Percentiles rank a stretch among this genome's conserved stretches.
These are phyloP conservation scores for Pseudozyma flocculosa DNA, from an alignment of 1,284 basidiomycete genomes.

Conservation along the genomic window DNA sequence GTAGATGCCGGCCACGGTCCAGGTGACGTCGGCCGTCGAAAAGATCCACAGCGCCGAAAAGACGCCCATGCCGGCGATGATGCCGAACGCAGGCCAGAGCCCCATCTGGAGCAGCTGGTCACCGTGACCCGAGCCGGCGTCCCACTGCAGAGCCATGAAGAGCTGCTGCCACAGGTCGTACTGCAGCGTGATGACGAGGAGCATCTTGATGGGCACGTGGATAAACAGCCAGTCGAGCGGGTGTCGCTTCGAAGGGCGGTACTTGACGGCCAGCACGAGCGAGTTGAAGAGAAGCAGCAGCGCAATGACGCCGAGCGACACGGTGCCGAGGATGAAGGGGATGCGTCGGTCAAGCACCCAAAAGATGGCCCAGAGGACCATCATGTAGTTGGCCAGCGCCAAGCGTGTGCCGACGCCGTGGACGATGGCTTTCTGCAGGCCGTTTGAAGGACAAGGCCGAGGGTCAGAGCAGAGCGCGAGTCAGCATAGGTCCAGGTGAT, in stretches of 20 bases:
- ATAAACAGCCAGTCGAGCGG: constrained; percentile 63
- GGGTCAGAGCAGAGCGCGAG: background rate
- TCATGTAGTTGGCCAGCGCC: constrained; percentile 76
- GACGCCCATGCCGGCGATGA: constrained; percentile 33
- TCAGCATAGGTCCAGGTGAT: no score
- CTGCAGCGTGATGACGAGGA: constrained; percentile 61
- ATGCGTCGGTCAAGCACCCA: constrained; percentile 64
- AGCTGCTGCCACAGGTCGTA: constrained; percentile 62
- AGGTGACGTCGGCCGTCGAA: constrained; percentile 43
- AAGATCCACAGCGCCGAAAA: constrained; percentile 50
- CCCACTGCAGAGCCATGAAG: constrained; percentile 61
- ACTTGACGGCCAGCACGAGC: constrained; percentile 36
- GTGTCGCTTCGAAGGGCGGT: constrained; percentile 56
- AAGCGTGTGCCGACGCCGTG: constrained; percentile 75
- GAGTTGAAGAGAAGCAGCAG: constrained; percentile 43
- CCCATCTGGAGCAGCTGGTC: constrained; percentile 16
- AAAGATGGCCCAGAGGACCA: constrained; percentile 78
- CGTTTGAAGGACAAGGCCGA: background rate
- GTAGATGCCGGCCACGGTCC: constrained; percentile 39
- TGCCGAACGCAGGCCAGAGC: constrained; percentile 45
- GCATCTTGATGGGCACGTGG: constrained; percentile 61
- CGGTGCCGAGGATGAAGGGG: constrained; percentile 40
- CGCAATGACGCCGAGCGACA: constrained; percentile 31
- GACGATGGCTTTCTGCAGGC: constrained; percentile 22
- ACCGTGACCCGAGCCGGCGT: constrained; percentile 38